Conservation (phyloP, 768 basidiomycete genomes). For the Mycena maculata region DNA sequence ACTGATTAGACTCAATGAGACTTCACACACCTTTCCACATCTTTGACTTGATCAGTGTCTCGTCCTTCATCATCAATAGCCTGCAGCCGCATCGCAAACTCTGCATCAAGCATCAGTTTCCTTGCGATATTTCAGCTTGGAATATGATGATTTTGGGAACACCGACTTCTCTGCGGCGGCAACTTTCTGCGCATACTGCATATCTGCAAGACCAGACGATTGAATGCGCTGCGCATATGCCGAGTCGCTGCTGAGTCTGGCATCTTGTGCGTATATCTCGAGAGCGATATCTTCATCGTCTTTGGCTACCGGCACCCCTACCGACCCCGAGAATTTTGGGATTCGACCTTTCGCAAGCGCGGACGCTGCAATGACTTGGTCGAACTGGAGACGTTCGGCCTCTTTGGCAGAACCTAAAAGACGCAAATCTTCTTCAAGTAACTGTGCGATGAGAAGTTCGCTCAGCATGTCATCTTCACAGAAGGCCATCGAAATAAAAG, state of each 20-base stretch:
- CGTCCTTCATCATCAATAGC: constrained; percentile 42
- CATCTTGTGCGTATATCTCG: constrained; percentile 42
- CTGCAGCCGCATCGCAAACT: constrained; percentile 50
- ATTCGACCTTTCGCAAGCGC: constrained; percentile 41
- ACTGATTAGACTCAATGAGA: not conserved
- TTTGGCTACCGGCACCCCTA: not conserved
- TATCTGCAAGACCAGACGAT: constrained; percentile 38
- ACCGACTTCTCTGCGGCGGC: constrained; percentile 46
- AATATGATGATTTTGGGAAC: not conserved
- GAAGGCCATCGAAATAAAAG: constrained; percentile 2
- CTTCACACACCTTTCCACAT: constrained; percentile 44
- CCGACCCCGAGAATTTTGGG: constrained; percentile 29
- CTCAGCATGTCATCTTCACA: constrained; percentile 40
- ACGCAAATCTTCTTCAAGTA: constrained; percentile 48
- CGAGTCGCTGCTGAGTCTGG: constrained; percentile 44
- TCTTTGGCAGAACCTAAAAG: constrained; percentile 38
- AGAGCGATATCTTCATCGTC: constrained; percentile 45
- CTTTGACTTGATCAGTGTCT: constrained; percentile 43
- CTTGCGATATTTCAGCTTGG: constrained; percentile 33
- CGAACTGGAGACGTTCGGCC: constrained; percentile 49
- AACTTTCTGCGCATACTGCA: constrained; percentile 51
- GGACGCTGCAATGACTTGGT: constrained; percentile 43
- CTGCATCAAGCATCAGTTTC: constrained; percentile 48
- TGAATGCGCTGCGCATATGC: constrained; percentile 48
- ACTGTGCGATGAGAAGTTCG: constrained; percentile 48